Conservation (phyloP, 306 rosid genomes). For the Cucurbita argyrosperma region DNA sequence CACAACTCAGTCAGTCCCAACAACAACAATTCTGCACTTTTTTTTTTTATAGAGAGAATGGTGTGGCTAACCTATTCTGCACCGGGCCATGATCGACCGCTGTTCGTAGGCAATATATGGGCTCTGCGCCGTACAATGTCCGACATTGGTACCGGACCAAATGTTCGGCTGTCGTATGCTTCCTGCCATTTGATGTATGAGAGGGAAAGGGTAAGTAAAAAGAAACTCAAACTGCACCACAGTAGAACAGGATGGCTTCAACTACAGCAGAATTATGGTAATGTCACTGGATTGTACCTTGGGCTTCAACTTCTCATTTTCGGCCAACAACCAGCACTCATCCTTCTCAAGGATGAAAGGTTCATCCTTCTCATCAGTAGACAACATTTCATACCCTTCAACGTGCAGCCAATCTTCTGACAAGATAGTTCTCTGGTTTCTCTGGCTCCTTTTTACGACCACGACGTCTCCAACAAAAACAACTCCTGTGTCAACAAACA, state of each 20-base stretch:
- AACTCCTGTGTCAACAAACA: constrained; percentile 57
- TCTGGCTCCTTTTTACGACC: constrained; percentile 73
- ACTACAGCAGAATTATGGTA: not conserved
- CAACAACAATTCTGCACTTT: not conserved
- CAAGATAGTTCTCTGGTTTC: constrained; percentile 41
- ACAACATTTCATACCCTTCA: constrained; percentile 86
- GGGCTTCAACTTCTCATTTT: constrained; percentile 61
- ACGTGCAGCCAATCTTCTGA: constrained; percentile 82
- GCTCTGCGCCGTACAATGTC: constrained; percentile 86
- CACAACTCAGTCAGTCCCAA: constrained; percentile 9
- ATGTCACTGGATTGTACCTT: constrained; percentile 30
- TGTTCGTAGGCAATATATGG: constrained; percentile 65
- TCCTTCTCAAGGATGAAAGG: constrained; percentile 67
- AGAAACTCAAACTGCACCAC: not conserved
- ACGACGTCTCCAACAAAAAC: constrained; percentile 92
- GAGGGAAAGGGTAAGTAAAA: not conserved
- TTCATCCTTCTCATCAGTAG: constrained; percentile 67
- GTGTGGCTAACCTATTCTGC: constrained; percentile 53
- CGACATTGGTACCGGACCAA: constrained; percentile 81
- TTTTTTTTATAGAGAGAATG: not conserved
- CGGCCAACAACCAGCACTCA: constrained; percentile 91
- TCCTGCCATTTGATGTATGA: constrained; percentile 45
- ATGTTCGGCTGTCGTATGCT: constrained; percentile 71
- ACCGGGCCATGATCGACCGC: constrained; percentile 96
- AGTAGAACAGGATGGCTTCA: not conserved